A percentile compares a stretch with the other conserved stretches of the same genome.
These are phyloP conservation scores for Hypoxylon perforatum DNA, from an alignment of 495 filamentous ascomycete genomes.

Conservation along the genomic window DNA sequence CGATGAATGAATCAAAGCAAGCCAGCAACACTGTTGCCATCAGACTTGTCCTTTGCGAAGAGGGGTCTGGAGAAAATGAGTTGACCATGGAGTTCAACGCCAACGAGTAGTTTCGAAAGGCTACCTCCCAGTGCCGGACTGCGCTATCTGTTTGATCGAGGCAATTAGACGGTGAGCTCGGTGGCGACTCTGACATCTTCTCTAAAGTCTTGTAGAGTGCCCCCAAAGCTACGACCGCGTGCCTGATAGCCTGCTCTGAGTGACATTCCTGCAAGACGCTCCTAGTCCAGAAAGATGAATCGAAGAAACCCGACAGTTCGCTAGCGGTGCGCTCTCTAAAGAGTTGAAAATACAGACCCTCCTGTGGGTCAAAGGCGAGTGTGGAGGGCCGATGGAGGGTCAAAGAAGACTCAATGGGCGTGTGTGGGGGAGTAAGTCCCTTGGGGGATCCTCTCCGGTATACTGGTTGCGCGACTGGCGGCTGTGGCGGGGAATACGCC, in stretches of 20 bases:
- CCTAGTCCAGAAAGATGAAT: constrained; percentile 70
- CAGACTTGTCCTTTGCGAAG: constrained; percentile 55
- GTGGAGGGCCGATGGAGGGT: constrained; percentile 49
- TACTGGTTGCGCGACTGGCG: neutral
- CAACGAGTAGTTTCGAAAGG: constrained; percentile 57
- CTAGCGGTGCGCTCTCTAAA: constrained; percentile 67
- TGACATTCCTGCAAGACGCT: constrained; percentile 69
- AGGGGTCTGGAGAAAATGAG: constrained; percentile 46
- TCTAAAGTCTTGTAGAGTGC: constrained; percentile 71
- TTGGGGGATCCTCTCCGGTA: neutral
- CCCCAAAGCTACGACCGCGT: constrained; percentile 73
- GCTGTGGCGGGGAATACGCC: constrained; percentile 9
- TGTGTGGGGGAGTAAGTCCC: constrained; percentile 47
- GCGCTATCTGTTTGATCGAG: constrained; percentile 47
- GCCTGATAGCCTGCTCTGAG: constrained; percentile 69
- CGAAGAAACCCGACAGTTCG: constrained; percentile 71
- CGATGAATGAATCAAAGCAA: constrained; percentile 64
- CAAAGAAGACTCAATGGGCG: constrained; percentile 39
- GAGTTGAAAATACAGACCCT: constrained; percentile 68
- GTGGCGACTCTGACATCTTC: constrained; percentile 62
- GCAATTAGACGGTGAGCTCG: constrained; percentile 50
- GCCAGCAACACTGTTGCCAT: constrained; percentile 62
- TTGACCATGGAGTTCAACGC: constrained; percentile 51
- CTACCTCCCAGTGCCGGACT: constrained; percentile 55
- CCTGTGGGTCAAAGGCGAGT: constrained; percentile 53